These are phyloP conservation scores for Tetracentron sinense DNA, from an alignment of 164 flowering plant species.

Conservation along the genomic window DNA sequence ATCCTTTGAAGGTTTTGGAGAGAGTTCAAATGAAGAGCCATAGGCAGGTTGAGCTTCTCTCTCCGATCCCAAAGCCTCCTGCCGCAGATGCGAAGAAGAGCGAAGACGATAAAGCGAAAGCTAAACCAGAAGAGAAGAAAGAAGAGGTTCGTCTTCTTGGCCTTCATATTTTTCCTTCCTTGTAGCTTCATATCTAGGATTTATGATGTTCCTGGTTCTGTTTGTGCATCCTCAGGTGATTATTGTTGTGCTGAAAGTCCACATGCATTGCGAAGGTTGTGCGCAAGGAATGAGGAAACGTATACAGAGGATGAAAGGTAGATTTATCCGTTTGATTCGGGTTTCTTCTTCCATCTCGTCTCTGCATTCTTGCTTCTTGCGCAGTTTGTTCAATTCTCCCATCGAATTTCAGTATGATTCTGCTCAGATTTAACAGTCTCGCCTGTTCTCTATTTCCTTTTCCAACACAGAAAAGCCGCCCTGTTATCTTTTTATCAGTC, in stretches of 20 bases:
- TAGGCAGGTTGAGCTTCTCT: conserved; percentile 61
- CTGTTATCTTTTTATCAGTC: no score
- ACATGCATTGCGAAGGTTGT: conserved; percentile 94
- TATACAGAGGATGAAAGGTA: conserved; percentile 79
- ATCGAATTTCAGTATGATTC: neutral
- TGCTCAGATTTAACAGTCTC: neutral
- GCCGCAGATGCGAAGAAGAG: conserved; percentile 40
- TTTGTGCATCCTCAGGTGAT: conserved; percentile 43
- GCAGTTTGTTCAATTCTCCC: neutral
- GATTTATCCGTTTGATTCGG: neutral
- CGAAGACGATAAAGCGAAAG: conserved; percentile 38
- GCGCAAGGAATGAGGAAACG: conserved; percentile 68
- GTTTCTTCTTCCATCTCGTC: neutral
- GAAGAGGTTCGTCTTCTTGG: conserved; percentile 43
- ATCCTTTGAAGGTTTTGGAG: conserved; percentile 64
- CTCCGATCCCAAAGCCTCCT: conserved; percentile 67
- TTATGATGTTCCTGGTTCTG: neutral
- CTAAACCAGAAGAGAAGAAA: conserved; percentile 58
- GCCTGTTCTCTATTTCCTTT: neutral
- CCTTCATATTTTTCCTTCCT: neutral
- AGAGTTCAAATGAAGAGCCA: conserved; percentile 67
- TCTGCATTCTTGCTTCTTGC: neutral
- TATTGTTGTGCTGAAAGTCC: conserved; percentile 57
- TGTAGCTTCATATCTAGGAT: neutral
- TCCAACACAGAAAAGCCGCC: no score